Conservation (phyloP, 2,329 filamentous ascomycete species). For the Dactylellina parvicollis region DNA sequence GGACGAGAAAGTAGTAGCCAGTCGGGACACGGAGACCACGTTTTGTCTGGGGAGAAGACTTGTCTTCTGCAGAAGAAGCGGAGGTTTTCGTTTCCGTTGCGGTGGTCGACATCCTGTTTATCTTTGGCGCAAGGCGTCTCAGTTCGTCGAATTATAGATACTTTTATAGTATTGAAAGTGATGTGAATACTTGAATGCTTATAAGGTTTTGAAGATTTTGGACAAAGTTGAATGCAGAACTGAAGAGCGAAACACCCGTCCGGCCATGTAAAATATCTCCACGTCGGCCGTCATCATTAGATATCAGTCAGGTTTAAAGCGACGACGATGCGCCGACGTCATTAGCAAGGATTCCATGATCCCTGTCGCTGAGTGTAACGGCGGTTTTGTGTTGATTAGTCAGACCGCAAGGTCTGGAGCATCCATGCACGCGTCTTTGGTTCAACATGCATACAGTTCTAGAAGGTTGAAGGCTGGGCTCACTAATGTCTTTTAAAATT, state of each 20-base stretch:
- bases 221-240: too few species aligned
- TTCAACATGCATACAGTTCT: not conserved
- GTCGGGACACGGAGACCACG: conserved; percentile 18
- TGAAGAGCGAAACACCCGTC: too few species aligned
- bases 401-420: not conserved
- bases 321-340: not conserved
- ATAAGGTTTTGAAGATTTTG: too few species aligned
- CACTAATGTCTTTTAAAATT: too few species aligned
- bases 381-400: not conserved
- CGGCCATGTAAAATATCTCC: too few species aligned
- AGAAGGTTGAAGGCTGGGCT: too few species aligned
- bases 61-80: not conserved
- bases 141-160: too few species aligned
- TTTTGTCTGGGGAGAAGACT: not conserved
- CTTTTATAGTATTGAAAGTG: too few species aligned
- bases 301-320: too few species aligned
- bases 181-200: too few species aligned
- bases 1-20: conserved; percentile 49
- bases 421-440: too few species aligned
- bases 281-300: too few species aligned
- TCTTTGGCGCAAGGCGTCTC: not conserved
- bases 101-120: conserved; percentile 12
- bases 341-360: not conserved
- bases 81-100: conserved; percentile 22
- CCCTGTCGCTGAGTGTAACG: not conserved